A percentile compares a stretch with the other conserved stretches of the same genome.
These are phyloP conservation scores for Salix viminalis DNA, from an alignment of 345 rosid species.

Conservation along the genomic window DNA sequence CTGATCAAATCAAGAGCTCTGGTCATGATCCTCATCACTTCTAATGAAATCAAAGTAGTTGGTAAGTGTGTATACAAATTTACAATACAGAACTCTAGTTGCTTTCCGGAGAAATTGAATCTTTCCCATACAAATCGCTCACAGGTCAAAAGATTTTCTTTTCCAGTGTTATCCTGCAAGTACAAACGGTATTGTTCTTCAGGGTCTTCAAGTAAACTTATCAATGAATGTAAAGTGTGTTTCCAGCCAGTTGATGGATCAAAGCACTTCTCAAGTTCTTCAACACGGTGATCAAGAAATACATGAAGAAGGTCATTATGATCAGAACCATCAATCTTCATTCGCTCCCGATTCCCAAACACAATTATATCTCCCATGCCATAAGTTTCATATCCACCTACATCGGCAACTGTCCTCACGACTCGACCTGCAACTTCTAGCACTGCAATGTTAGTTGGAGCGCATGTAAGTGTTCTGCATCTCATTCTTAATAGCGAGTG, in stretches of 20 bases:
- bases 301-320: constrained; percentile 2
- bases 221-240: background rate
- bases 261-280: background rate
- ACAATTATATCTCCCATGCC: constrained; percentile 5
- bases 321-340: constrained; percentile 5
- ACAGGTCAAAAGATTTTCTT: background rate
- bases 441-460: constrained; percentile 16
- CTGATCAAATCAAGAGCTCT: constrained; percentile 18
- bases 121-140: constrained; percentile 11
- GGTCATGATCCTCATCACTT: constrained; percentile 24
- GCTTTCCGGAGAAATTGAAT: background rate
- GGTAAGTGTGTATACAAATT: constrained; percentile 38
- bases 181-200: background rate
- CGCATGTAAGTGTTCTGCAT: constrained; percentile 15
- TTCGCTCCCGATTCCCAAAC: constrained; percentile 6
- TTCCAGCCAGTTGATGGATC: background rate
- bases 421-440: constrained; percentile 1
- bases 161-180: background rate
- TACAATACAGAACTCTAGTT: constrained; percentile 17
- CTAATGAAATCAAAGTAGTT: constrained; percentile 22
- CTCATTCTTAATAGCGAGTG: background rate
- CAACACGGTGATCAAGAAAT: constrained; percentile 2
- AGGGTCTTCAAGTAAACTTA: background rate
- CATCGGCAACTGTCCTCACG: background rate
- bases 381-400: background rate